Base-by-base conservation (phyloP, 1,139 yeast genomes). In the Candida sanyaensis region DNA sequence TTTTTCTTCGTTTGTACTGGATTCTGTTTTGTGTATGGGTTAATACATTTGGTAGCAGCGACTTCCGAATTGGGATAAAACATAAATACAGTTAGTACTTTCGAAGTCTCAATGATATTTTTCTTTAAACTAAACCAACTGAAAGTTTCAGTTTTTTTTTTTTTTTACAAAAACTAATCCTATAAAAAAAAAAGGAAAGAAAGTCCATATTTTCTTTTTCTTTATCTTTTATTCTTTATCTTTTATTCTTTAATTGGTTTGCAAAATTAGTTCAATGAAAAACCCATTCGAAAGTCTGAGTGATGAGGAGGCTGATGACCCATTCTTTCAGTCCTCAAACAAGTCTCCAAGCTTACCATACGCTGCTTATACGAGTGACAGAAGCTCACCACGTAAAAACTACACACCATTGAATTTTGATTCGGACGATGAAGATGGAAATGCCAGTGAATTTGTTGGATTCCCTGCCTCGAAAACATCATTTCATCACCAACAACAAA, bases 311-410 rank as follows among this genome's bases (percentile, higher is more conserved):
- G 73, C 66, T 23, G 65, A 65, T 4, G 65, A 60, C 46, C 75
- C 77, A 2, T 73, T 69, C 51, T 53, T 55, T 49, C 75, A 70
- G 46, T 55, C 54, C 4, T 12, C 37, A 12, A 39, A 21, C 21
- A 30, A 30, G 8, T 41, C 53, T 10, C 75, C 74, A 17, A 57
- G 65, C 44, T 58, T 68, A 21, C 80, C 80, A 11, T 59, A 61
- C 48, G 73, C 75, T 17, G 79, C 78, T 2, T 73, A 73, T 52
- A 71, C 75, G 1, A 64, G 69, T 43, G 75, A 72, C 46, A 58
- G 74, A 34, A 58, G 65, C 6, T 72, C 77, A 2, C 77, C 78
- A 1, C 66, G 68, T 55, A 63, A 76, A 48, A 41, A 21, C n/a
- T 66, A 62, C 44, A 65, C 63, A 41, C 69, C 66, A 29, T 53